phyloP scores from a whole-genome alignment of 179 eudicot genomes.

The Beta macrorhiza region DNA sequence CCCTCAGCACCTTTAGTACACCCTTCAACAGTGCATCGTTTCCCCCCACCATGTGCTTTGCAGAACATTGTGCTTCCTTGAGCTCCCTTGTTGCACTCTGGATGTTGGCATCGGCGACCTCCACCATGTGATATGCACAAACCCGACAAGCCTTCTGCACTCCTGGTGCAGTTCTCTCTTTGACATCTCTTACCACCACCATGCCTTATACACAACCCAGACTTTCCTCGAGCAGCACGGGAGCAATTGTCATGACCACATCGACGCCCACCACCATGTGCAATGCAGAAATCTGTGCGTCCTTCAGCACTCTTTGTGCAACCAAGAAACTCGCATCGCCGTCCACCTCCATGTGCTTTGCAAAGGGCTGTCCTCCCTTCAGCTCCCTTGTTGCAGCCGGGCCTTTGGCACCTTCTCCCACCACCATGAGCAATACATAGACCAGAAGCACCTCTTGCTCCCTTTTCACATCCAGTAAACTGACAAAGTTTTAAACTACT shows the following conservation, averaged over 20 bases:
- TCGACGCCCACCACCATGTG: slow-evolving; percentile 93
- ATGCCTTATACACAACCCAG: slow-evolving; percentile 89
- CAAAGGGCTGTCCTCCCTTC: slow-evolving; percentile 95
- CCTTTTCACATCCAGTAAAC: slow-evolving; percentile 75
- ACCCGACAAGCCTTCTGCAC: slow-evolving; percentile 97
- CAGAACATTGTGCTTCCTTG: slow-evolving; percentile 97
- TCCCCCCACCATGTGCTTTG: slow-evolving; percentile 98
- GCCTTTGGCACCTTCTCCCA: slow-evolving; percentile 84
- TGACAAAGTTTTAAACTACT: slow-evolving; percentile 73
- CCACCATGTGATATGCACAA: slow-evolving; percentile 98
- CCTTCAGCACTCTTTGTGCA: slow-evolving; percentile 98
- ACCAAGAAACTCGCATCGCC: slow-evolving; percentile 81
- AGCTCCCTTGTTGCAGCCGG: slow-evolving; percentile 90
- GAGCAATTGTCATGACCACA: slow-evolving; percentile 77
- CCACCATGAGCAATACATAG: slow-evolving; percentile 98
- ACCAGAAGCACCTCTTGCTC: slow-evolving; percentile 94
- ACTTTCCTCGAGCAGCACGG: slow-evolving; percentile 87
- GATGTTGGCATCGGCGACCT: slow-evolving; percentile 80
- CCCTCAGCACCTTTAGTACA: slow-evolving; percentile 96
- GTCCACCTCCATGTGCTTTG: slow-evolving; percentile 99
- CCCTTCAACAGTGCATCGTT: slow-evolving; percentile 72
- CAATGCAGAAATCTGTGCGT: slow-evolving; percentile 86
- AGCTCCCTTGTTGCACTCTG: slow-evolving; percentile 83
- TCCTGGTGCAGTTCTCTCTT: slow-evolving; percentile 72
- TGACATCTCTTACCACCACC: slow-evolving; percentile 97